Evolutionary conservation across 768 basidiomycete genomes (phyloP).

Genomic region (Neoboletus subvelutipes): DNA sequence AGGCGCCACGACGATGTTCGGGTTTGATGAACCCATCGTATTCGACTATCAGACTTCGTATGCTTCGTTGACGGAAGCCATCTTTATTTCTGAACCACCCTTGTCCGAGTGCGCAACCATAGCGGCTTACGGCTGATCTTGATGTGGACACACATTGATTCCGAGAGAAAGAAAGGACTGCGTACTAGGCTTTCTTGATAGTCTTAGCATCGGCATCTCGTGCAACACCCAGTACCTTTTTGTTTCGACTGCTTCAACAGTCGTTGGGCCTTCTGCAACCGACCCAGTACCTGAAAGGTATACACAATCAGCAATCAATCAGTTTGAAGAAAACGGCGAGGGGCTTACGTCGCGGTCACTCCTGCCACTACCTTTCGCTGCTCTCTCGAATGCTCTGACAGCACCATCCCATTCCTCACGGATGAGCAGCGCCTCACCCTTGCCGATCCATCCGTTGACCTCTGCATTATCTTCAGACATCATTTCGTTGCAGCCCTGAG

Average conservation of each 20-base stretch:
- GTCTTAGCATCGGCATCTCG: conserved; percentile 86
- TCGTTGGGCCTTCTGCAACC: conserved; percentile 80
- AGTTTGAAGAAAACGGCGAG: not conserved
- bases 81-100: conserved; percentile 90
- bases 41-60: conserved; percentile 69
- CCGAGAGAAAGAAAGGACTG: not conserved
- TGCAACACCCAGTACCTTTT: conserved; percentile 87
- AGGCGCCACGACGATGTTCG: not conserved
- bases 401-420: conserved; percentile 89
- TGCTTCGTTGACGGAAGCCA: conserved; percentile 94
- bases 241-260: conserved; percentile 84
- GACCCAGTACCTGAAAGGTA: conserved; percentile 56
- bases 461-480: conserved; percentile 57
- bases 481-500: conserved; percentile 31
- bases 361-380: conserved; percentile 81
- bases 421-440: conserved; percentile 65
- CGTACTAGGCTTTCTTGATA: conserved; percentile 89
- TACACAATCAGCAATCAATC: not conserved
- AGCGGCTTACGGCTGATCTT: conserved; percentile 66
- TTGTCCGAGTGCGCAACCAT: conserved; percentile 92
- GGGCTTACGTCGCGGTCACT: conserved; percentile 66
- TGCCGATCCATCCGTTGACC: conserved; percentile 73
- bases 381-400: conserved; percentile 70
- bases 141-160: not conserved
- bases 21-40: conserved; percentile 24